phyloP scores from a whole-genome alignment of 2,329 filamentous ascomycete genomes.

The Alternaria ventricosa region DNA sequence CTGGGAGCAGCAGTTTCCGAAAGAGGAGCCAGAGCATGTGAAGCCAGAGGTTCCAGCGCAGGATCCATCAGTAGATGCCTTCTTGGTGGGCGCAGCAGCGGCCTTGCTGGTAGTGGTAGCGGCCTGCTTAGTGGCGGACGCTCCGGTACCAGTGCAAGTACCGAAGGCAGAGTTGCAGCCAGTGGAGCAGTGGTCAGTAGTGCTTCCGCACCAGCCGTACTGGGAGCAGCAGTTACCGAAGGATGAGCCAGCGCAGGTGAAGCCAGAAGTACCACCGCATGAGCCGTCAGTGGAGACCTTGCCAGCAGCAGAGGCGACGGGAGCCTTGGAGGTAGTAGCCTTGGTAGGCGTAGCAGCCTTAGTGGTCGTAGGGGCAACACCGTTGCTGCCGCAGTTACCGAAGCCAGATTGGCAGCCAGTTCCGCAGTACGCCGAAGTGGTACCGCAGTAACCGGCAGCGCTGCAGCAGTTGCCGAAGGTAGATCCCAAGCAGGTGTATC shows the following conservation, averaged over 20 bases:
- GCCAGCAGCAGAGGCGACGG: slow-evolving; percentile 6
- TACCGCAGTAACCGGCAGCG: slow-evolving; percentile 40
- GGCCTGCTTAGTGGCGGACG: neutral
- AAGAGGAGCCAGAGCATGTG: slow-evolving; percentile 53
- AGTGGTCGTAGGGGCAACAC: slow-evolving; percentile 1
- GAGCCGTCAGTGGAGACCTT: slow-evolving; percentile 32
- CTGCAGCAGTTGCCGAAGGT: slow-evolving; percentile 55
- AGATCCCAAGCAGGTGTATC: slow-evolving; percentile 52
- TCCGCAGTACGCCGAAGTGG: slow-evolving; percentile 34
- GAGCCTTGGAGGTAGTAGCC: slow-evolving; percentile 3
- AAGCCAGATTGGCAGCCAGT: slow-evolving; percentile 39
- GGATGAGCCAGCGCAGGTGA: slow-evolving; percentile 51
- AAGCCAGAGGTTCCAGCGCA: slow-evolving; percentile 30
- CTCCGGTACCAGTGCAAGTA: slow-evolving; percentile 25
- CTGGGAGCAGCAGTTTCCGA: slow-evolving; percentile 55
- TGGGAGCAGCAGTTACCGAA: slow-evolving; percentile 57
- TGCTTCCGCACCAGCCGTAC: slow-evolving; percentile 50
- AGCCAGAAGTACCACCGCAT: slow-evolving; percentile 26
- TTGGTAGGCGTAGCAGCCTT: neutral
- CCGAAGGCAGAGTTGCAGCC: slow-evolving; percentile 46
- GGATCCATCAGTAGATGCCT: slow-evolving; percentile 35
- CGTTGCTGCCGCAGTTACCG: slow-evolving; percentile 31
- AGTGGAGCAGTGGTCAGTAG: slow-evolving; percentile 35
- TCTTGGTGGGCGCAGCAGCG: slow-evolving; percentile 17
- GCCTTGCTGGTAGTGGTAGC: slow-evolving; percentile 3